Evolutionary conservation across 495 filamentous ascomycete species (phyloP), one percentile per base, ranked within the genome.

Genomic region (Glutinoglossum americanum): DNA sequence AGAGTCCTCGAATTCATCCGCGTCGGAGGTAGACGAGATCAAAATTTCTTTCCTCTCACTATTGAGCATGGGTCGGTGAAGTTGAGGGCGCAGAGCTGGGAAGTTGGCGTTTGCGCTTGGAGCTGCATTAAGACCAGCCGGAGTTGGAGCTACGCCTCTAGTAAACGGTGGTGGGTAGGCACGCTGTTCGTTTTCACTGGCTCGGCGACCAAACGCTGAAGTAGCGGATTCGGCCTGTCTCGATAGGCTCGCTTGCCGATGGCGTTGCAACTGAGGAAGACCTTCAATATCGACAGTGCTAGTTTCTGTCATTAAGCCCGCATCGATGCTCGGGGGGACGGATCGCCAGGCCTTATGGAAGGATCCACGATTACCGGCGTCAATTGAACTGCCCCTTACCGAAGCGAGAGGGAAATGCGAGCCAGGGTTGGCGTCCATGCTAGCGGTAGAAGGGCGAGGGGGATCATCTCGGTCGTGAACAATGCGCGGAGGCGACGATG

Each of bases 281-380:
- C 49, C 49, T 27, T 27, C 49, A 6, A 15, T 32, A 19, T 53
- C 11, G 5, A 53, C 49, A 17, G 9, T 28, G 23, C 23, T 27
- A 10, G 26, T 15, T 30, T 53, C 49, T 17, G 17, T 10, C 25
- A 19, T 28, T 17, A 30, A 32, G 21, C 49, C 49, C 1, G 49
- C 21, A 53, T 53, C 49, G 49, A 53, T 53, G 23, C 11, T 53
- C 28, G 49, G 49, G 5, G 49, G 49, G 30, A 53, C 49, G 7
- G 49, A 53, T 32, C 49, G 49, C 49, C 49, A 53, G 26, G 49
- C 49, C 28, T 53, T 53, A 25, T 53, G 49, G 13, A 53, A 53
- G 49, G 49, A 53, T 53, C 49, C 49, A 11, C 49, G 49, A n/a
- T 53, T 53, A 19, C 49, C 26, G 23, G 26, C 26, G 3, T 53